Conservation (phyloP, 805 yeast species). For the Wickerhamomyces rabaulensis region DNA sequence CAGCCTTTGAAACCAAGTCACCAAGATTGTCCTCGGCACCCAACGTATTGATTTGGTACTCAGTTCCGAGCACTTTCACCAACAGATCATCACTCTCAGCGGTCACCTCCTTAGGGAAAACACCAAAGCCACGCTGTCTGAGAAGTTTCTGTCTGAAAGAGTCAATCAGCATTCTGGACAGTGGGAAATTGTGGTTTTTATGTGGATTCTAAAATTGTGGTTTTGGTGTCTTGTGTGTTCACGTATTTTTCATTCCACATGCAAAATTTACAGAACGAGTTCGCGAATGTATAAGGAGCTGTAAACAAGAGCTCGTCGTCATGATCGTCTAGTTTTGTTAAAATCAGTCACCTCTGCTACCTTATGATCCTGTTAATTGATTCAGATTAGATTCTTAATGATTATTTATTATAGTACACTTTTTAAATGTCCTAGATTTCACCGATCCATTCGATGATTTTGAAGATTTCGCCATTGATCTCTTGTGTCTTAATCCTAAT, state of each 20-base stretch:
- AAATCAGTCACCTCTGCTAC: too few relatives aligned
- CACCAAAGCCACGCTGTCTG: background rate
- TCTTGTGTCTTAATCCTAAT: conserved; percentile 61
- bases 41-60: background rate
- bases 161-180: background rate
- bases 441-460: conserved; percentile 84
- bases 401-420: background rate
- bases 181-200: background rate
- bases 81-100: background rate
- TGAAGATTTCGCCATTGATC: conserved; percentile 80
- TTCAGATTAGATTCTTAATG: too few relatives aligned
- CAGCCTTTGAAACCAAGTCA: background rate
- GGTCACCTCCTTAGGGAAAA: background rate
- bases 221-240: background rate
- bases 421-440: conserved; percentile 7
- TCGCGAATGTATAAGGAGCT: too few relatives aligned
- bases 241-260: too few relatives aligned
- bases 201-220: background rate
- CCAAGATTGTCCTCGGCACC: background rate
- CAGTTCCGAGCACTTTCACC: background rate
- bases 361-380: too few relatives aligned
- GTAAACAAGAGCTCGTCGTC: too few relatives aligned
- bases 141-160: background rate
- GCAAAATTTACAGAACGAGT: background rate
- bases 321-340: too few relatives aligned